Evolutionary conservation across 1,139 yeast species (phyloP), one percentile per base, ranked within the genome.

Genomic region (Yamadazyma mexicana): DNA sequence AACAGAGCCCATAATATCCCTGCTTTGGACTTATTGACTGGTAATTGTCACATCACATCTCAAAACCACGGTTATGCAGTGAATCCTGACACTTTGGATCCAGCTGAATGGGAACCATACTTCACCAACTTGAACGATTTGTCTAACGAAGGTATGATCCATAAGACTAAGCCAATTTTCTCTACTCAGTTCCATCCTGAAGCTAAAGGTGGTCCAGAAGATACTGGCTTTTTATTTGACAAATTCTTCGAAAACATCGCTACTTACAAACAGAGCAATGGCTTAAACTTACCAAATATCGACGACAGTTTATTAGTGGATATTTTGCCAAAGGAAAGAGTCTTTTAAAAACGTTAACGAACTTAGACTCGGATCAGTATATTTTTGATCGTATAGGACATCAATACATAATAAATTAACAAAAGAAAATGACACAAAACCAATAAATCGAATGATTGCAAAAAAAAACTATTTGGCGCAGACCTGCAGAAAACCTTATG

Each of bases 51-150:
- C 64, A 92, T 92, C 61, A 92, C 98, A 8, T 91, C 98, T 25
- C 98, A 92, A 72, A 92, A 92, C 69, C 98, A 92, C 62, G 98
- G 98, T 47, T 92, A 91, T 59, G 98, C 98, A 3, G 98, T 92
- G 37, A 97, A 91, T 59, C 82, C 84, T 17, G 50, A 69, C 20
- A 86, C 97, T 22, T 75, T 92, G 55, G 81, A 83, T 38, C 34
- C 38, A 5, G 59, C 76, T 27, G 91, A 86, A 40, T 92, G 89
- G 83, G 91, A 88, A 56, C 75, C 76, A 22, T 91, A 83, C 63
- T 92, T 92, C 62, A 78, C 92, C 54, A 92, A 92, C 68, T 75
- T 92, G 69, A 92, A 92, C 62, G 98, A 92, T 64, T 83, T 87
- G 63, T 87, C 96, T 40, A 92, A 92, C 62, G 98, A 92, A 69